phyloP scores from a whole-genome alignment of 352 stramenopile species.

The Phytophthora sojae region DNA sequence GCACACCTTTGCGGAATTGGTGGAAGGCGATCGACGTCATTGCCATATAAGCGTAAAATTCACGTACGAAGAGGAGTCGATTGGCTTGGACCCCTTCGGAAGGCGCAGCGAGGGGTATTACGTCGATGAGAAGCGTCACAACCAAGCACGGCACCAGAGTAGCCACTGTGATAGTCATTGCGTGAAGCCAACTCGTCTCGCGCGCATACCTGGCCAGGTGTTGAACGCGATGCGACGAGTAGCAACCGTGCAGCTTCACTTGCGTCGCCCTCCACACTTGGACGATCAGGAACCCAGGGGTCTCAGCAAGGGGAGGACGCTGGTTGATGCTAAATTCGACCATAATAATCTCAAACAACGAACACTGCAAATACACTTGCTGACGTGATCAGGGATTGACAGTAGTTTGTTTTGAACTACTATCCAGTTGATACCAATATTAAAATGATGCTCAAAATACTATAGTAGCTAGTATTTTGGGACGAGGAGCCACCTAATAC shows the following conservation, averaged over 20 bases:
- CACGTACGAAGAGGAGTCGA: neutral
- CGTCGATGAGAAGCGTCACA: neutral
- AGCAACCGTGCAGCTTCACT: neutral
- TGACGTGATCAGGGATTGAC: neutral
- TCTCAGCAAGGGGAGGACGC: neutral
- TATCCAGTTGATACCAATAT: too few relatives aligned
- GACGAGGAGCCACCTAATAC: too few relatives aligned
- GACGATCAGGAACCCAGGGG: too few relatives aligned
- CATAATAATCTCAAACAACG: neutral
- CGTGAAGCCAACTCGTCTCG: neutral
- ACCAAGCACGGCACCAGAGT: neutral
- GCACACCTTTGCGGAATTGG: neutral
- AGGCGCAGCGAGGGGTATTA: neutral
- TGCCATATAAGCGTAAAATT: neutral
- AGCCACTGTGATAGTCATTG: neutral
- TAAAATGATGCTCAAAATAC: too few relatives aligned
- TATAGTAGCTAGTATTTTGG: too few relatives aligned
- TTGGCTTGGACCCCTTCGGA: neutral
- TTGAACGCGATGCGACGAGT: neutral
- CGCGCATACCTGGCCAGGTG: neutral
- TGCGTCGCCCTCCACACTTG: neutral
- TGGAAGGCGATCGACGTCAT: neutral
- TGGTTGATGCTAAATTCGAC: neutral
- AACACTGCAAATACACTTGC: neutral
- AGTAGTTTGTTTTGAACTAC: too few relatives aligned